Conservation (phyloP, 73 alveolate species). For the Tetrahymena malaccensis region DNA sequence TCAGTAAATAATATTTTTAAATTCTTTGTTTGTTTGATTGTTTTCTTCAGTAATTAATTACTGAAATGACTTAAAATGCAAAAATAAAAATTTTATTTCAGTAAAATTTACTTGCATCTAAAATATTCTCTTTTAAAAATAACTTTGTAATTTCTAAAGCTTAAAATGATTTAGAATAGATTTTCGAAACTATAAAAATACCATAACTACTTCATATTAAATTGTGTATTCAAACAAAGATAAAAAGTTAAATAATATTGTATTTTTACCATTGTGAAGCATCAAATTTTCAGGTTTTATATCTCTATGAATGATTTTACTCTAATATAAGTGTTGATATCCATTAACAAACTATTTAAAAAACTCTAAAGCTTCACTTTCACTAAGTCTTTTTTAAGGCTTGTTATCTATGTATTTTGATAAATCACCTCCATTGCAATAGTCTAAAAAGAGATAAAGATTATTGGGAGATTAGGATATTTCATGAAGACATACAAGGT, state of each 20-base stretch:
- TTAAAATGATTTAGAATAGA: neutral
- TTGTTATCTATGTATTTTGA: neutral
- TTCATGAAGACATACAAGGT: neutral
- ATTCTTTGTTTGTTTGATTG: no score
- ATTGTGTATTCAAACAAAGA: neutral
- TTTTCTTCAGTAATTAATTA: no score
- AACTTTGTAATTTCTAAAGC: no score
- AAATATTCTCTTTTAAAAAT: no score
- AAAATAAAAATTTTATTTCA: no score
- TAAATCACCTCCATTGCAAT: constrained; percentile 38
- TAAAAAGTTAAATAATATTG: neutral
- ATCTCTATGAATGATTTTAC: constrained; percentile 10
- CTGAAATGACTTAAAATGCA: no score
- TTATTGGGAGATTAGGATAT: constrained; percentile 21
- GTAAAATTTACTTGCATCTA: no score
- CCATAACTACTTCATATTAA: neutral
- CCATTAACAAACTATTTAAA: constrained; percentile 1
- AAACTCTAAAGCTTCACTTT: neutral
- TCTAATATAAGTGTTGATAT: neutral
- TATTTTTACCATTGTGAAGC: neutral
- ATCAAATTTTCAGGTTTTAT: constrained; percentile 25
- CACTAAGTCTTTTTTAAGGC: neutral
- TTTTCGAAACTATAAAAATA: no score
- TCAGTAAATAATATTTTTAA: neutral
- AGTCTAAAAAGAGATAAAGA: constrained; percentile 36